Percentiles rank a stretch among this genome's conserved stretches.
Conservation (phyloP, 192 early-diverging fungal genomes). For the Backusella australiensis region DNA sequence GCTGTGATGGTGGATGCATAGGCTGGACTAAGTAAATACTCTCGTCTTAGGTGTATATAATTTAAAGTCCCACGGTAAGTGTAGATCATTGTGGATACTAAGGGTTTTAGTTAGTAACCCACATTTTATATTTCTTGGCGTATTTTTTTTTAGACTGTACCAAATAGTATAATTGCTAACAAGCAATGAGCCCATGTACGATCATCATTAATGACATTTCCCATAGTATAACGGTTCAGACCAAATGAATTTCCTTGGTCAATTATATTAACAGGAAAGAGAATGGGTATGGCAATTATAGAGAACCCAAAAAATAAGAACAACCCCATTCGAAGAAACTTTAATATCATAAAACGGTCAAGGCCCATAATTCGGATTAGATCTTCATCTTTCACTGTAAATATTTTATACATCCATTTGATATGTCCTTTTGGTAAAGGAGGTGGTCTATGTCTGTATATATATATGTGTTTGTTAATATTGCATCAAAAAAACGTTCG, state of each 20-base stretch:
- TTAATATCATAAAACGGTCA: slow-evolving; percentile 80
- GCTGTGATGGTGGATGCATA: slow-evolving; percentile 45
- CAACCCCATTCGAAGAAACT: slow-evolving; percentile 65
- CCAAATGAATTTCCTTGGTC: slow-evolving; percentile 46
- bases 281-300: slow-evolving; percentile 51
- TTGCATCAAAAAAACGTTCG: not conserved
- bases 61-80: slow-evolving; percentile 59
- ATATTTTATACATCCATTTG: slow-evolving; percentile 56
- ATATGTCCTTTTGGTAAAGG: slow-evolving; percentile 50
- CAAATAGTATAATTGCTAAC: slow-evolving; percentile 45
- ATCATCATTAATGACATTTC: slow-evolving; percentile 57
- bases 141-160: slow-evolving; percentile 35
- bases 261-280: slow-evolving; percentile 73
- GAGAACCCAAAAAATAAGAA: slow-evolving; percentile 60
- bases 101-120: not conserved
- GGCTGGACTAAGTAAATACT: slow-evolving; percentile 52
- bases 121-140: not conserved
- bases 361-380: slow-evolving; percentile 60
- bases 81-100: not conserved
- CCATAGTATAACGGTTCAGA: slow-evolving; percentile 63
- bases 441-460: slow-evolving; percentile 49
- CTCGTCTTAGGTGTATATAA: slow-evolving; percentile 62
- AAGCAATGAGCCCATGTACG: slow-evolving; percentile 74
- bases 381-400: slow-evolving; percentile 51
- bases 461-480: not conserved